phyloP scores from a whole-genome alignment of 495 filamentous ascomycete species.

The Aspergillus cavernicola region DNA sequence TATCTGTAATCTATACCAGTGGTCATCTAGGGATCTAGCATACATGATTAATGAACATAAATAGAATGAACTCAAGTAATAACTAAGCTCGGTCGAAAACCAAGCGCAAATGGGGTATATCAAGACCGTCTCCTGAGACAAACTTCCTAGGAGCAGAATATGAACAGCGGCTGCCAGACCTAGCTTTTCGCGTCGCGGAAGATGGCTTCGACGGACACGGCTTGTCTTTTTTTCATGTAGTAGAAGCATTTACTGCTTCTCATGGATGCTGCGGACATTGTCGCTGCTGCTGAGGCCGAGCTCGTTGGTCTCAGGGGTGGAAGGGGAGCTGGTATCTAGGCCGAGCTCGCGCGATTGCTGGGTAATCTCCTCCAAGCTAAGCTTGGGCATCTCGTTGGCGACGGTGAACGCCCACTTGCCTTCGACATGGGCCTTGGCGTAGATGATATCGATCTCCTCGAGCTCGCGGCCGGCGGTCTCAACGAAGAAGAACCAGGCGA shows the following conservation, averaged over 20 bases:
- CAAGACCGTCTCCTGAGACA: no score
- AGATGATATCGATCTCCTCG: constrained; percentile 65
- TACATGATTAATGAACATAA: no score
- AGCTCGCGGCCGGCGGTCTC: constrained; percentile 67
- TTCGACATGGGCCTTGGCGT: constrained; percentile 36
- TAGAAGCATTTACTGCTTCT: constrained; percentile 15
- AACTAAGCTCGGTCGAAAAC: no score
- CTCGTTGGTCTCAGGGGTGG: constrained; percentile 17
- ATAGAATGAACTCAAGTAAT: no score
- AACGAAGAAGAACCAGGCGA: constrained; percentile 64
- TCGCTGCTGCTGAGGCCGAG: constrained; percentile 22
- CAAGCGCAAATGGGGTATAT: no score
- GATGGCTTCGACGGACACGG: no score
- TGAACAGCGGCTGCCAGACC: no score
- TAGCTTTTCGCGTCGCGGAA: no score
- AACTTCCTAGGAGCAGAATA: no score
- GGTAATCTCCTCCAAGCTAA: constrained; percentile 29
- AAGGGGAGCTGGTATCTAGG: constrained; percentile 19
- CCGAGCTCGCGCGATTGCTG: constrained; percentile 31
- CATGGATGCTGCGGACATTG: constrained; percentile 21
- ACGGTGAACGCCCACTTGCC: constrained; percentile 25
- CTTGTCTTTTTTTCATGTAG: no score
- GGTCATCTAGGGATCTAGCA: no score
- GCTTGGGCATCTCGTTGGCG: constrained; percentile 36
- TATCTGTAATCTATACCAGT: no score